Evolutionary conservation across 352 stramenopile genomes (phyloP).

Genomic region (Globisporangium takayamanum): DNA sequence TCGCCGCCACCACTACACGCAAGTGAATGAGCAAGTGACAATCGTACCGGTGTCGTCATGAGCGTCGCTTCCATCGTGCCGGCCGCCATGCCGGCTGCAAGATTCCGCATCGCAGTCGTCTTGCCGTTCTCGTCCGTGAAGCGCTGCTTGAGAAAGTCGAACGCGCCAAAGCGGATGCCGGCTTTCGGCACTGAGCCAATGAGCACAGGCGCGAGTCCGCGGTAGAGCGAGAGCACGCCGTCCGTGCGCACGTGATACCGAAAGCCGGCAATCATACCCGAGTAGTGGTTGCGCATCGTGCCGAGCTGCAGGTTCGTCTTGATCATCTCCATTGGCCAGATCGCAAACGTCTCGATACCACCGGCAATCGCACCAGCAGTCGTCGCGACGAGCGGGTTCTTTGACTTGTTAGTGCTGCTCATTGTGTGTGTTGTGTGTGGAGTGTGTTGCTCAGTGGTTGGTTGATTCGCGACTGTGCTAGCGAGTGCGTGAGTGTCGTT

Average conservation of each 20-base stretch:
- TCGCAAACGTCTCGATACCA: conserved; percentile 83
- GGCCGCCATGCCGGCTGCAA: conserved; percentile 90
- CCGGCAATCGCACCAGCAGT: conserved; percentile 83
- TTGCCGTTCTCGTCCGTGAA: conserved; percentile 88
- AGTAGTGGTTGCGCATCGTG: conserved; percentile 74
- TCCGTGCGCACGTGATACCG: conserved; percentile 64
- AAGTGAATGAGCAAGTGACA: neutral
- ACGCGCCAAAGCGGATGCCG: conserved; percentile 94
- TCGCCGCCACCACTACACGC: neutral
- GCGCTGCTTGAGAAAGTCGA: conserved; percentile 83
- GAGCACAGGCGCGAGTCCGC: conserved; percentile 91
- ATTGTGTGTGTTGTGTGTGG: neutral
- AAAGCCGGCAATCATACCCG: conserved; percentile 65
- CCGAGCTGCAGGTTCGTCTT: conserved; percentile 92
- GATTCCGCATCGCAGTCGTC: conserved; percentile 87
- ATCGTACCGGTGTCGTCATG: conserved; percentile 87
- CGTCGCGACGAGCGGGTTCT: conserved; percentile 77
- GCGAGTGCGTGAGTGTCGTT: too few species aligned
- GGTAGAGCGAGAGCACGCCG: conserved; percentile 84
- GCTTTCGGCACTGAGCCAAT: conserved; percentile 95
- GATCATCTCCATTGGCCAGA: conserved; percentile 93
- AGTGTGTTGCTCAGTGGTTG: too few species aligned
- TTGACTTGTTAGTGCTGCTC: conserved; percentile 44
- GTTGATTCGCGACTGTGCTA: too few species aligned
- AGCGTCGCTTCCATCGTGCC: conserved; percentile 90